These are phyloP conservation scores for Xylariaceae sp. DNA, from an alignment of 2,329 filamentous ascomycete species.

Conservation along the genomic window DNA sequence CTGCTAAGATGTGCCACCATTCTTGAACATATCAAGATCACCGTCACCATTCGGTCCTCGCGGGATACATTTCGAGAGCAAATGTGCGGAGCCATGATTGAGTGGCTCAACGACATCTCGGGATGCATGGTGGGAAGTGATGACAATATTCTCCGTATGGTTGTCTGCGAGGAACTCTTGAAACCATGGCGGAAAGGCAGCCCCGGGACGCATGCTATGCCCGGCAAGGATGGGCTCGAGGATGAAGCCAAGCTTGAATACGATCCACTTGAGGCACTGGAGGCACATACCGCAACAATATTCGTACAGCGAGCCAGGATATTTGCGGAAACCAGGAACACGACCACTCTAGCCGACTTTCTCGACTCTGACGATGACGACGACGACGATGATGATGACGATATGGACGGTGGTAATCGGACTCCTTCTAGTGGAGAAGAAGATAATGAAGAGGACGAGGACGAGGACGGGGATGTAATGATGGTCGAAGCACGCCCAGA, in stretches of 20 bases:
- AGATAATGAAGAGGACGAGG: slow-evolving; percentile 62
- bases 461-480: slow-evolving; percentile 61
- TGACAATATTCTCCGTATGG: slow-evolving; percentile 73
- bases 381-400: slow-evolving; percentile 53
- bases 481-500: slow-evolving; percentile 57
- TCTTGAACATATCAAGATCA: slow-evolving; percentile 94
- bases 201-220: slow-evolving; percentile 74
- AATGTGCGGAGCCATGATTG: slow-evolving; percentile 97
- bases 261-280: slow-evolving; percentile 32
- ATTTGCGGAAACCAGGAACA: slow-evolving; percentile 34
- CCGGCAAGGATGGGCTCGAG: slow-evolving; percentile 78
- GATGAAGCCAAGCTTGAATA: slow-evolving; percentile 72
- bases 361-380: slow-evolving; percentile 51
- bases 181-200: slow-evolving; percentile 87
- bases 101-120: slow-evolving; percentile 92
- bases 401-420: slow-evolving; percentile 39
- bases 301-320: slow-evolving; percentile 43
- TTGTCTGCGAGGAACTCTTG: slow-evolving; percentile 89
- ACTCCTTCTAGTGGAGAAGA: slow-evolving; percentile 49
- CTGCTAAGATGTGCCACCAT: slow-evolving; percentile 80
- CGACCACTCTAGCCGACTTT: slow-evolving; percentile 35
- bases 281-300: slow-evolving; percentile 33
- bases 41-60: slow-evolving; percentile 89
- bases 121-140: slow-evolving; percentile 85
- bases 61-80: slow-evolving; percentile 96